phyloP scores from a whole-genome alignment of 2,329 filamentous ascomycete genomes.

The Fusarium metavorans region DNA sequence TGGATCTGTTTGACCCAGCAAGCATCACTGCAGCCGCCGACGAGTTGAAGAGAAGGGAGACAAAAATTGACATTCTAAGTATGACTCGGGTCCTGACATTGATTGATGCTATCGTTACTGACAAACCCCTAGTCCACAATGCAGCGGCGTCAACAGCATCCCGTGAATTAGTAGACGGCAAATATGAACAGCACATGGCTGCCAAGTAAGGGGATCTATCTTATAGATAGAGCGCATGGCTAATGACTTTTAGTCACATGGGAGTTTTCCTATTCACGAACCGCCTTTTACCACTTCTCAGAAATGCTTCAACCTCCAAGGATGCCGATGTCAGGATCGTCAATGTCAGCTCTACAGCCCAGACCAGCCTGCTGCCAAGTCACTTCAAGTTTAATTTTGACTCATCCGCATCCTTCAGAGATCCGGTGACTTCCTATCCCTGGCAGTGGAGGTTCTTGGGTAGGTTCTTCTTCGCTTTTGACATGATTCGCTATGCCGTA shows the following conservation, averaged over 20 bases:
- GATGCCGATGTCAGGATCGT: slow-evolving; percentile 43
- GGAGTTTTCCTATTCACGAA: slow-evolving; percentile 45
- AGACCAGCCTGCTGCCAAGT: slow-evolving; percentile 26
- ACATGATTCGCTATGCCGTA: slow-evolving; percentile 39
- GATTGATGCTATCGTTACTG: too few species aligned
- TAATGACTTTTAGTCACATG: slow-evolving; percentile 36
- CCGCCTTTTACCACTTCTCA: slow-evolving; percentile 43
- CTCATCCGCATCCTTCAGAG: slow-evolving; percentile 14
- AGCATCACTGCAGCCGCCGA: not conserved
- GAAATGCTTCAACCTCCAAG: slow-evolving; percentile 23
- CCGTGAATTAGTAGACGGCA: slow-evolving; percentile 19
- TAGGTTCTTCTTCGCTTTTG: slow-evolving; percentile 23
- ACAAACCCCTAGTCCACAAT: slow-evolving; percentile 42
- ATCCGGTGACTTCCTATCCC: slow-evolving; percentile 21
- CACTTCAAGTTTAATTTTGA: slow-evolving; percentile 36
- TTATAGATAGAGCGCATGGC: not conserved
- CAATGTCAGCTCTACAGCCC: slow-evolving; percentile 36
- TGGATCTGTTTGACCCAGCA: not conserved
- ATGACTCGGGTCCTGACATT: not conserved
- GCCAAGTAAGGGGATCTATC: slow-evolving; percentile 24
- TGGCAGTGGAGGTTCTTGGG: slow-evolving; percentile 18
- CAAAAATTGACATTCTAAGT: slow-evolving; percentile 11
- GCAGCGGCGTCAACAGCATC: slow-evolving; percentile 1
- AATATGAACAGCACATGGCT: slow-evolving; percentile 43
- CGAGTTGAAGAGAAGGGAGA: not conserved